A percentile compares a stretch with the other conserved stretches of the same genome.
Evolutionary conservation across 2,329 filamentous ascomycete genomes (phyloP).

Genomic region (Colletotrichum cereale): DNA sequence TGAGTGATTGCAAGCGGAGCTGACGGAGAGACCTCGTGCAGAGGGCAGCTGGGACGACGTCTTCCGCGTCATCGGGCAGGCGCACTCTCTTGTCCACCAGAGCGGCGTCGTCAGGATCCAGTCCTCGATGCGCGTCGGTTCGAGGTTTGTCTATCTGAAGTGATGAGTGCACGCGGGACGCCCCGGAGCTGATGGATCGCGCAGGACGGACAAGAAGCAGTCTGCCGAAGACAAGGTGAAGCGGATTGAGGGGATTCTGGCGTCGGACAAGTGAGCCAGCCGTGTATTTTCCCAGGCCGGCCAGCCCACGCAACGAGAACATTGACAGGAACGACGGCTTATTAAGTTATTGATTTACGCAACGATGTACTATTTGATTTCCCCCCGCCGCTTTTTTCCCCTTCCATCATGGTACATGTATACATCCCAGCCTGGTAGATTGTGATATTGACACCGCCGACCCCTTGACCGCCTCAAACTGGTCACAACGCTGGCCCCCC

Average conservation of each 20-base stretch:
- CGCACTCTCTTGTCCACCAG: conserved; percentile 81
- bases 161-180: background rate
- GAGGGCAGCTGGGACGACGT: conserved; percentile 94
- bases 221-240: conserved; percentile 84
- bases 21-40: conserved; percentile 81
- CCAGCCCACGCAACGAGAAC: background rate
- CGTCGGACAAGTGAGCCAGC: conserved; percentile 41
- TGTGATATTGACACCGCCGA: conserved; percentile 30
- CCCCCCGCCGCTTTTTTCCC: conserved; percentile 9
- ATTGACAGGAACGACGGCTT: conserved; percentile 3
- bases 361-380: conserved; percentile 25
- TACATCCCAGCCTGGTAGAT: conserved; percentile 26
- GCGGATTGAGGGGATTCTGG: conserved; percentile 66
- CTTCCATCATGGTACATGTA: conserved; percentile 30
- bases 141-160: conserved; percentile 66
- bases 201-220: conserved; percentile 87
- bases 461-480: conserved; percentile 1
- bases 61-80: conserved; percentile 87
- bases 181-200: conserved; percentile 1
- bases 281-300: background rate
- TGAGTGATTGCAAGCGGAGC: background rate
- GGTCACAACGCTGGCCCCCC: background rate
- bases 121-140: conserved; percentile 87
- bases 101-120: conserved; percentile 87
- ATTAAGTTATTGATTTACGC: conserved; percentile 33